Conservation (phyloP, 1,284 basidiomycete species). For the Termitomyces sp. region DNA sequence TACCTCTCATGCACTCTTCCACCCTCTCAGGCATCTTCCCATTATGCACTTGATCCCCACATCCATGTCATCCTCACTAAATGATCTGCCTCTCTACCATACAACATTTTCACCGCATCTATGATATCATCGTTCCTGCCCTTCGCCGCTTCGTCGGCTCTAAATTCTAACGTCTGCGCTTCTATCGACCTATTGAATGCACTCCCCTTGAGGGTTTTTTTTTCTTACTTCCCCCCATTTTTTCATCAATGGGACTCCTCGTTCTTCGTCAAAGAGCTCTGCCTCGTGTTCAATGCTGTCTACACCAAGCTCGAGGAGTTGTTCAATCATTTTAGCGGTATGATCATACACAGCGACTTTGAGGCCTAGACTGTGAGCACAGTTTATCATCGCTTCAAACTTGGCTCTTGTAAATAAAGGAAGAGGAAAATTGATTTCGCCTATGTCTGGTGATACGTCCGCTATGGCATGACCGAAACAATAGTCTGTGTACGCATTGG, state of each 20-base stretch:
- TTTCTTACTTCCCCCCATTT: not conserved
- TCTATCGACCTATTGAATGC: not conserved
- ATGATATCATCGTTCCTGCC: too few species aligned
- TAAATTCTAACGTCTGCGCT: not conserved
- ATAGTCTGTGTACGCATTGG: not conserved
- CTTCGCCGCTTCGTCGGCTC: not conserved
- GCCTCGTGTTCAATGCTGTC: not conserved
- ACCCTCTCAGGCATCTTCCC: not conserved
- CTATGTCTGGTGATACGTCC: not conserved
- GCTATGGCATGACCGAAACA: not conserved
- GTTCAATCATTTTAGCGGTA: not conserved
- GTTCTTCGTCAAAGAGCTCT: not conserved
- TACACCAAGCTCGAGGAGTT: not conserved
- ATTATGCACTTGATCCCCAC: not conserved
- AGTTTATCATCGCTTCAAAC: not conserved
- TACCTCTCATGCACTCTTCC: not conserved
- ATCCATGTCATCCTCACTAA: not conserved
- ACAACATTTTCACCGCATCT: not conserved
- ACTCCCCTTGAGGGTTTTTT: not conserved
- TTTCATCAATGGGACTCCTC: not conserved
- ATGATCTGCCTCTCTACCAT: not conserved
- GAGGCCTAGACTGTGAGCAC: not conserved
- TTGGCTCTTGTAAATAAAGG: not conserved
- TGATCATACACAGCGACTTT: not conserved
- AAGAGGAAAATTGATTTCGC: not conserved